phyloP scores from a whole-genome alignment of 495 filamentous ascomycete genomes.

The Amniculicola lignicola region DNA sequence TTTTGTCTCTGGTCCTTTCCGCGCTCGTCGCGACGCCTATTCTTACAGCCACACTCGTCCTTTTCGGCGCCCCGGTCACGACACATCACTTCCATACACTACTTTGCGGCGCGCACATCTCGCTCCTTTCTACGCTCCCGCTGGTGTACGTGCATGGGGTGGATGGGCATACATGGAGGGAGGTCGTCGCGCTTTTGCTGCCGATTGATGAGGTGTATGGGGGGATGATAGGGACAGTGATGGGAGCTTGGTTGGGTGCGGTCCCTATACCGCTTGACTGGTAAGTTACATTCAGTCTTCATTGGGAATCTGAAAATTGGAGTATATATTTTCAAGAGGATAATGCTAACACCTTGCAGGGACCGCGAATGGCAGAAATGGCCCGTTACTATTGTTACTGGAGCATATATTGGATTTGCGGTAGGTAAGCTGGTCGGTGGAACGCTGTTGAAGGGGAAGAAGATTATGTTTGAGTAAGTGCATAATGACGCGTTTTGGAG shows the following conservation, averaged over 20 bases:
- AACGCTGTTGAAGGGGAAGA: slow-evolving; percentile 59
- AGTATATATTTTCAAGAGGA: not conserved
- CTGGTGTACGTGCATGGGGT: slow-evolving; percentile 84
- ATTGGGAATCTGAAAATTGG: not conserved
- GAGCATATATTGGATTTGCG: slow-evolving; percentile 66
- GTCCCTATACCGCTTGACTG: slow-evolving; percentile 95
- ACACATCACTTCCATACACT: slow-evolving; percentile 76
- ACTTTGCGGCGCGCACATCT: slow-evolving; percentile 75
- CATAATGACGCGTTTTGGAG: no score
- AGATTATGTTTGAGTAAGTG: slow-evolving; percentile 55
- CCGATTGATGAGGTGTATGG: slow-evolving; percentile 69
- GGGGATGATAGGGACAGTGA: slow-evolving; percentile 58
- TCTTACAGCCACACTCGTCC: slow-evolving; percentile 64
- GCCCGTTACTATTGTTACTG: slow-evolving; percentile 82
- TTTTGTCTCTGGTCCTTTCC: slow-evolving; percentile 61
- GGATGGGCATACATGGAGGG: slow-evolving; percentile 67
- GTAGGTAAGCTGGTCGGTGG: slow-evolving; percentile 60
- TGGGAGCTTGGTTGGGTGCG: slow-evolving; percentile 72
- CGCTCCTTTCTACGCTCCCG: slow-evolving; percentile 68
- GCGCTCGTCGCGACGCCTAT: slow-evolving; percentile 54
- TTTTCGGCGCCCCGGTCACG: slow-evolving; percentile 88
- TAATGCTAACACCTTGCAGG: slow-evolving; percentile 42
- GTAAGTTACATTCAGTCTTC: slow-evolving; percentile 47
- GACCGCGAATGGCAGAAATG: slow-evolving; percentile 96
- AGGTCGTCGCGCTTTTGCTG: slow-evolving; percentile 55